Percentiles rank a stretch among this genome's conserved stretches.
Conservation (phyloP, 2,329 filamentous ascomycete genomes). For the Colletotrichum liaoningense region DNA sequence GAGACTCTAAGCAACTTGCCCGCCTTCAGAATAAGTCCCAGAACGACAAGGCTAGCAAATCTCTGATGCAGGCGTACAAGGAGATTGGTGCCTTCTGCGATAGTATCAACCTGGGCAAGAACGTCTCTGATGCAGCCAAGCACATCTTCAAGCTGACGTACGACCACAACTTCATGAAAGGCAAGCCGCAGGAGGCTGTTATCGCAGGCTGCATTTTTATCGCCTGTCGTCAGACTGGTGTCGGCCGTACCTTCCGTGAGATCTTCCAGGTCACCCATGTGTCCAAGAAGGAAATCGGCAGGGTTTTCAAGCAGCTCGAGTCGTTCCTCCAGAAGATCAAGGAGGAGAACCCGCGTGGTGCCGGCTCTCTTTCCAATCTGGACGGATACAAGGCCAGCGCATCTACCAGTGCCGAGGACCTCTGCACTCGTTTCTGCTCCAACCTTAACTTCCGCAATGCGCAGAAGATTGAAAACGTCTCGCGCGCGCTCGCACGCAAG, state of each 20-base stretch:
- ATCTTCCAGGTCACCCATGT: conserved; percentile 95
- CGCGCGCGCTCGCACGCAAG: conserved; percentile 80
- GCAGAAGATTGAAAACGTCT: conserved; percentile 82
- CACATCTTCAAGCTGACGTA: conserved; percentile 95
- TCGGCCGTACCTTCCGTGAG: conserved; percentile 91
- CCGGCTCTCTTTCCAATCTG: conserved; percentile 66
- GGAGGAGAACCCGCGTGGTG: conserved; percentile 66
- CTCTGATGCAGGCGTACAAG: conserved; percentile 84
- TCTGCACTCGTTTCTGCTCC: conserved; percentile 91
- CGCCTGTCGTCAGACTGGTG: conserved; percentile 89
- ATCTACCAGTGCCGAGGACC: conserved; percentile 83
- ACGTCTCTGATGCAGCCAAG: conserved; percentile 90
- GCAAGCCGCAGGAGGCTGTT: conserved; percentile 92
- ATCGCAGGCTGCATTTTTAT: conserved; percentile 98
- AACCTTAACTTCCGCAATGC: conserved; percentile 79
- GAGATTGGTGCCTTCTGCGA: conserved; percentile 92
- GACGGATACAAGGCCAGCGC: conserved; percentile 79
- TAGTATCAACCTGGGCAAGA: conserved; percentile 81
- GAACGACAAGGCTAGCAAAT: conserved; percentile 86
- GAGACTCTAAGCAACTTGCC: conserved; percentile 78
- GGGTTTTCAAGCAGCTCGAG: conserved; percentile 94
- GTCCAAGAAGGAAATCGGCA: conserved; percentile 95
- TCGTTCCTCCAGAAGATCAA: conserved; percentile 84
- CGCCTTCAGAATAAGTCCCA: conserved; percentile 86
- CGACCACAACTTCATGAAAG: conserved; percentile 93